Conservation (phyloP, 345 rosid species). For the Clarkia xantiana region DNA sequence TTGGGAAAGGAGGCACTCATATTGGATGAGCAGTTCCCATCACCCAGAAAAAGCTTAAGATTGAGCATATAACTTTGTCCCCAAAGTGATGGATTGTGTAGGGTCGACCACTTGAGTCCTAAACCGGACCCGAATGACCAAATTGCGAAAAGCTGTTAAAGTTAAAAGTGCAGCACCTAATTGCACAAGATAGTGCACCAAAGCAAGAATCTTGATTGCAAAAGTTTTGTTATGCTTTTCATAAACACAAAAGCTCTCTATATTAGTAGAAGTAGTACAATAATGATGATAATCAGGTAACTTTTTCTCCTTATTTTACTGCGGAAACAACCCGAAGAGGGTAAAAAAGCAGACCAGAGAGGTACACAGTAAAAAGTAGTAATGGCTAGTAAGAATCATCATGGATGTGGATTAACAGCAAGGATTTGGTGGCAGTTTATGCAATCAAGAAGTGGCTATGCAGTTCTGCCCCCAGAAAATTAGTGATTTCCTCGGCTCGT, state of each 20-base stretch:
- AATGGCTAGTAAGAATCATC: neutral
- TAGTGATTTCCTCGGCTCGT: slow-evolving; percentile 56
- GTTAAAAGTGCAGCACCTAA: neutral
- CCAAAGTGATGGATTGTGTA: neutral
- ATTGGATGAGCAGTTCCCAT: no score
- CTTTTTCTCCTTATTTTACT: slow-evolving; percentile 12
- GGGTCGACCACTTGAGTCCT: neutral
- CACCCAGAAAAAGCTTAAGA: neutral
- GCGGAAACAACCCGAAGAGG: slow-evolving; percentile 13
- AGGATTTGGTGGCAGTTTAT: neutral
- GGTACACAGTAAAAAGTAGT: neutral
- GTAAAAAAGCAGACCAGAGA: neutral
- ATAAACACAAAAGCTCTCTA: neutral
- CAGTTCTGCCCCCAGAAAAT: slow-evolving; percentile 36
- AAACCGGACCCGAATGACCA: neutral
- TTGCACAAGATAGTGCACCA: neutral
- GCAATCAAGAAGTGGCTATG: slow-evolving; percentile 14
- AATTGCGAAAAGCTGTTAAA: neutral
- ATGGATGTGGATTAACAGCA: neutral
- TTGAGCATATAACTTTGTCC: neutral
- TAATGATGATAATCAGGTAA: neutral
- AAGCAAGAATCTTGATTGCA: neutral
- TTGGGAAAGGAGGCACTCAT: no score
- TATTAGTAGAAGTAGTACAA: no score
- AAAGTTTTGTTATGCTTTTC: slow-evolving; percentile 5